Evolutionary conservation across 2,329 filamentous ascomycete species (phyloP).

Genomic region (Fusarium sp.): DNA sequence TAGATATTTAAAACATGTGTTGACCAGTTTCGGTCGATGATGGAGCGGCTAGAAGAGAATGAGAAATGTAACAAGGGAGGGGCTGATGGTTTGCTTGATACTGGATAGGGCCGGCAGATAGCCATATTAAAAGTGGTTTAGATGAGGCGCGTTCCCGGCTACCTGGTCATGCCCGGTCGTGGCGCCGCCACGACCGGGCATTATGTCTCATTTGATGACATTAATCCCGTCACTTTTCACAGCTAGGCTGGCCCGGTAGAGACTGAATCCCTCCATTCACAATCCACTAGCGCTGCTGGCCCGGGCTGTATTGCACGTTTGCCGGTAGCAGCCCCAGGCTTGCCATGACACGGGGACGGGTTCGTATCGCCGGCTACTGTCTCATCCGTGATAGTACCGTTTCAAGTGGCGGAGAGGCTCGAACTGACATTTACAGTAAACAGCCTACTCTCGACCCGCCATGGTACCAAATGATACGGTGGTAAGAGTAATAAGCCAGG

Average conservation of each 20-base stretch:
- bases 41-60: not conserved
- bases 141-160: not conserved
- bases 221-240: not conserved
- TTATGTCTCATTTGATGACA: not conserved
- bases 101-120: not conserved
- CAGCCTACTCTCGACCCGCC: not conserved
- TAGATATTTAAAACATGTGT: not conserved
- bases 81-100: not conserved
- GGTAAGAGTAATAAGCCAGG: not conserved
- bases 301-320: not conserved
- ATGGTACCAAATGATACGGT: not conserved
- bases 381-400: not conserved
- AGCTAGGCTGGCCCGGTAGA: not conserved
- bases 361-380: not conserved
- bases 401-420: not conserved
- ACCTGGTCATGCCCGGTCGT: not conserved
- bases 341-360: not conserved
- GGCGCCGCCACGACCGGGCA: not conserved
- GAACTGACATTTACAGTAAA: not conserved
- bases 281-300: not conserved
- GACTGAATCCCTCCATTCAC: not conserved
- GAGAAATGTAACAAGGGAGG: not conserved
- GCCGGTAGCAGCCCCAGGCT: not conserved
- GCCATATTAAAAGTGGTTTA: not conserved
- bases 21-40: not conserved